phyloP scores from a whole-genome alignment of 208 protist species.

The Acanthamoeba royreba region DNA sequence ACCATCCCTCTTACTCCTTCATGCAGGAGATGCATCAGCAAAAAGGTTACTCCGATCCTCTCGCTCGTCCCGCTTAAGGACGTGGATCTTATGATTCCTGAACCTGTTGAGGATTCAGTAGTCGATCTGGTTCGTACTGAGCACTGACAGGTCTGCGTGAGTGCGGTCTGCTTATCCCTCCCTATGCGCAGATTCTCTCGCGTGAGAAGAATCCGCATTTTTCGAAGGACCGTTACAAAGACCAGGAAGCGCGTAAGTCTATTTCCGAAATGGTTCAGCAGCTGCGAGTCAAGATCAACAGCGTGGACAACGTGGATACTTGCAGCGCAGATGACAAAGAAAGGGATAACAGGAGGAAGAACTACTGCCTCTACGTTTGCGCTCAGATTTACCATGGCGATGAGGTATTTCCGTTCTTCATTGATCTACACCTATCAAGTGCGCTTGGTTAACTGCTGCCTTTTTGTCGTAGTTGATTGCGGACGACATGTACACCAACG shows the following conservation, averaged over 20 bases:
- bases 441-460: not conserved
- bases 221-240: not conserved
- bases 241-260: not conserved
- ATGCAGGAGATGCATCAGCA: not conserved
- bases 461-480: not conserved
- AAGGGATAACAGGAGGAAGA: not conserved
- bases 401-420: not conserved
- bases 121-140: not conserved
- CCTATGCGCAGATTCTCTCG: not conserved
- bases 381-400: not conserved
- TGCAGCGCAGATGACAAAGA: not conserved
- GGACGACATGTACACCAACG: not conserved
- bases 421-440: not conserved
- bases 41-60: not conserved
- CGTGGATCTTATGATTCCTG: not conserved
- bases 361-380: not conserved
- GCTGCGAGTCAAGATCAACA: constrained; percentile 19
- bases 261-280: not conserved
- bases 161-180: not conserved
- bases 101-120: not conserved
- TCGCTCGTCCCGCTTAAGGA: not conserved
- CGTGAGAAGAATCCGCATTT: not conserved
- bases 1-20: not conserved
- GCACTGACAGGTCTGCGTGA: not conserved
- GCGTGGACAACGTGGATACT: not conserved